These are phyloP conservation scores for Syncephalastrum contaminatum DNA, from an alignment of 371 early-diverging fungal species.

Conservation along the genomic window DNA sequence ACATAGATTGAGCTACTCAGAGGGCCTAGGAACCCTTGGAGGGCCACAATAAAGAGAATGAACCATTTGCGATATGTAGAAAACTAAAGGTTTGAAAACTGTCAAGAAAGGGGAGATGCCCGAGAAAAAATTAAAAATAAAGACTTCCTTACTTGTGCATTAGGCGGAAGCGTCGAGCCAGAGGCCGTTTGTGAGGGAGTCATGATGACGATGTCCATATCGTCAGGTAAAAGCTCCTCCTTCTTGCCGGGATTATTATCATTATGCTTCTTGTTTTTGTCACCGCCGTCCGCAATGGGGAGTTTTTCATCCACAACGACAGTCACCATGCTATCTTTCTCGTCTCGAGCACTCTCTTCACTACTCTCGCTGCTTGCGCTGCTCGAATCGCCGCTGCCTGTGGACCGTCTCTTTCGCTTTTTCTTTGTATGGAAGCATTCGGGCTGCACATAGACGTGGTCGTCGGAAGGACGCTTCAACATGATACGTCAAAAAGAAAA, in stretches of 20 bases:
- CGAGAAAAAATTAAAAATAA: no score
- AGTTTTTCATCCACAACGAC: no score
- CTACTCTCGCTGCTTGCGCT: constrained; percentile 6
- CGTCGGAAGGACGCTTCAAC: no score
- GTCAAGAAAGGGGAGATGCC: no score
- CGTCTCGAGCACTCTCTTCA: no score
- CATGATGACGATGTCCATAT: constrained; percentile 8
- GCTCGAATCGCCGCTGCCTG: neutral
- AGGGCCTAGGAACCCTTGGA: constrained; percentile 52
- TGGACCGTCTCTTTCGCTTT: constrained; percentile 4
- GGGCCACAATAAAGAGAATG: constrained; percentile 37
- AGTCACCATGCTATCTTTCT: no score
- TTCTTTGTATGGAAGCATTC: neutral
- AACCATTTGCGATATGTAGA: constrained; percentile 34
- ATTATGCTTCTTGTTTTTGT: no score
- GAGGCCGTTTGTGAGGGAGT: constrained; percentile 1
- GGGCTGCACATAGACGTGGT: no score
- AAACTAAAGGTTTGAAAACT: constrained; percentile 2
- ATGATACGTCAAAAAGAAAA: no score
- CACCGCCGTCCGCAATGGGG: neutral
- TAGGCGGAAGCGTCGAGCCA: neutral
- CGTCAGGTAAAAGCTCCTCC: constrained; percentile 5
- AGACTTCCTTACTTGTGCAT: neutral
- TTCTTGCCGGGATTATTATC: no score
- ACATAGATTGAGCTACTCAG: constrained; percentile 49